Conservation (phyloP, 495 filamentous ascomycete genomes). For the Tuber umbilicatum region DNA sequence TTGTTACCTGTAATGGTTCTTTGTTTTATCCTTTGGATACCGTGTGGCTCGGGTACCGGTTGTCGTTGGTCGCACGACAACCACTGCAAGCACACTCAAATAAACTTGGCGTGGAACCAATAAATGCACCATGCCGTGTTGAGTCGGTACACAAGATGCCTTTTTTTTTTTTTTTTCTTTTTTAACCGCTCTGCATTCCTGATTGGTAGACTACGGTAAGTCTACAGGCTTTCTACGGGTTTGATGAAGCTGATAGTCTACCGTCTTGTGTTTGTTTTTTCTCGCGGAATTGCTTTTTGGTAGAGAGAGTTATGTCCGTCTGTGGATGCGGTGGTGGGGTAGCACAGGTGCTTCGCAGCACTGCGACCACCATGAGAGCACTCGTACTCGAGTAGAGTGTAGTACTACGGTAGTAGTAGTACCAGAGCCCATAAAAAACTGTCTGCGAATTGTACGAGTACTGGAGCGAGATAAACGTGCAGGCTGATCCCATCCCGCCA, state of each 20-base stretch:
- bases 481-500: not conserved
- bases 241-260: not conserved
- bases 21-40: not conserved
- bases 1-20: not conserved
- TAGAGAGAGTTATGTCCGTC: not conserved
- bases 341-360: too few relatives aligned
- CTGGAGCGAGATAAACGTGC: not conserved
- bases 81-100: not conserved
- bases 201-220: not conserved
- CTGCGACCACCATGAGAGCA: too few relatives aligned
- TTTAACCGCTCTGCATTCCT: not conserved
- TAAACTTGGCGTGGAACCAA: not conserved
- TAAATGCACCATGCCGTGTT: not conserved
- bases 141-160: not conserved
- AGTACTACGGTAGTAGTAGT: too few relatives aligned
- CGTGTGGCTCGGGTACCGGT: not conserved
- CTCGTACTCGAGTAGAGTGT: not conserved
- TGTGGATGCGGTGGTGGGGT: too few relatives aligned
- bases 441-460: not conserved
- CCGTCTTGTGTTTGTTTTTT: conserved; percentile 10
- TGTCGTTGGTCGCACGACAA: not conserved
- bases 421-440: not conserved
- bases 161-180: not conserved
- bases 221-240: not conserved
- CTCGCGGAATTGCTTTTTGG: not conserved